Evolutionary conservation across 176 grass and related monocot species (phyloP), one percentile per base, ranked within the genome.

Genomic region (Puya raimondii): DNA sequence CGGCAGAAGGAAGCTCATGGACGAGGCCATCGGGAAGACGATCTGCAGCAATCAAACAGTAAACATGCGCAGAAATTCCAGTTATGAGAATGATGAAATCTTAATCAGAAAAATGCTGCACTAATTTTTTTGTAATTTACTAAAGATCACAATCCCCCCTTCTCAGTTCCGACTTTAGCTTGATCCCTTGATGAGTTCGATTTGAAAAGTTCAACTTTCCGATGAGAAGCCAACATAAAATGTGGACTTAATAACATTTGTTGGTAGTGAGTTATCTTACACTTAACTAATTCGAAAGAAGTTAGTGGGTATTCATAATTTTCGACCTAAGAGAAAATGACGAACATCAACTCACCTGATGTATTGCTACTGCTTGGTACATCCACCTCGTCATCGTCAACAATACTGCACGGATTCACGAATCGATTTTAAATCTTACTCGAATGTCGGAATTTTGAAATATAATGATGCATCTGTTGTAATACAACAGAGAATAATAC

Each of bases 21-120:
- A 87, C 72, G 70, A 97, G 88, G 25, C 93, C 93, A 81, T 97
- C 93, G 3, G 93, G 93, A 74, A 97, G 93, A 81, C 50, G 59
- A 80, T 75, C 93, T 97, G 87, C 2, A 67, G 3, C 22, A 58
- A 29, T 83, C 72, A 20, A 23, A 13, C 48, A 47, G 65, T 51
- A 27, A 1, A 53, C 1, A 69, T 64, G 33, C 33, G 33, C n/a
- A 49, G 48, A 26, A 23, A 9, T 10, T 57, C 0, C 17, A 53
- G 20, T n/a, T 23, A 10, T 1, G 20, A 22, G 16, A 77, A 76
- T 18, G 29, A 10, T 10, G 25, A 68, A n/a, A 59, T 26, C 25
- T 26, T 26, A 26, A 26, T 26, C 25, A 2, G 25, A 26, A 26
- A 26, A 26, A 26, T 26, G 25, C 25, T 26, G 25, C 25, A 26